Base-by-base conservation (phyloP, 139 green algal genomes). In the Astrephomene gubernaculifera region DNA sequence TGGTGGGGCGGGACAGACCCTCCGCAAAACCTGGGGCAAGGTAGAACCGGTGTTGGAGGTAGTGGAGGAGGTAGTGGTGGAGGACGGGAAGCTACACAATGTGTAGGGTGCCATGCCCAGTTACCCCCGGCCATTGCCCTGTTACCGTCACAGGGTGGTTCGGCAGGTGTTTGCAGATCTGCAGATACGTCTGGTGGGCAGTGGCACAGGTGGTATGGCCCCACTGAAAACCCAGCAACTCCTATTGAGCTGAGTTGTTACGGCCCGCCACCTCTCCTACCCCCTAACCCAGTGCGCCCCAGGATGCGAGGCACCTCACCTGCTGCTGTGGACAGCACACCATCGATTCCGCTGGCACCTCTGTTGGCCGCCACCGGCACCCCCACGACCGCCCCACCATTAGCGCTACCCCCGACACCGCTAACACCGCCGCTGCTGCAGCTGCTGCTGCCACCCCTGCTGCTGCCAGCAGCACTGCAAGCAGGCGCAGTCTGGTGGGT, bases 291-390 rank as follows among this genome's bases (percentile, higher is more conserved):
- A n/a, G n/a, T n/a, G n/a, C n/a, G n/a, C n/a, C n/a, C n/a, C n/a
- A n/a, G n/a, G n/a, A n/a, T n/a, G n/a, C 49, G 49, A 17, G 12
- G 12, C 49, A 57, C 5, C 33, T n/a, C 41, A 88, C 87, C 89
- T 35, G 91, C 95, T 19, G 97, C 96, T 2, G 94, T 96, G 79
- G 92, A 97, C 4, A 99, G 73, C 44, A 99, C 95, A 29, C 97
- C 97, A 70, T 99, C 97, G 45, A 99, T 99, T 63, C 97, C 97
- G 80, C 94, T 98, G 14, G 97, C 97, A 12, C 97, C 97, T 2
- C 97, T 87, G 87, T 99, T 99, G 33, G 95, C 95, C 9, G 85
- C 94, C 71, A 99, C 94, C 2, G 92, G 91, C 6, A 83, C 76
- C 0, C 71, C 84, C 33, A 87, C n/a, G 45, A 41, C 29, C 29